Percentiles rank a stretch among this genome's conserved stretches.
Evolutionary conservation across 768 basidiomycete genomes (phyloP).

Genomic region (Ramaria sp.): DNA sequence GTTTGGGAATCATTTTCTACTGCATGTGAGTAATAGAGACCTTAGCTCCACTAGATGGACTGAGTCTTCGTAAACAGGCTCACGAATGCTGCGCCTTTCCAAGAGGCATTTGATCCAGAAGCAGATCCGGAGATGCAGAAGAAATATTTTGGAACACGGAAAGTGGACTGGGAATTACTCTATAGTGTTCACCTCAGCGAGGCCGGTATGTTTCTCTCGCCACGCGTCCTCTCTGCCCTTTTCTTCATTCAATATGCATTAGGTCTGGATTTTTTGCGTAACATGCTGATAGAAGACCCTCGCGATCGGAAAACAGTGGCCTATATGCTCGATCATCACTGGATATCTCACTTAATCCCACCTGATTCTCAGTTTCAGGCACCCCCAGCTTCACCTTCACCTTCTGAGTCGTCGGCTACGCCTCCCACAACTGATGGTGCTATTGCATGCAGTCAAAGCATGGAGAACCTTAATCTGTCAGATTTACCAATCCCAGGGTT

Average conservation of each 20-base stretch:
- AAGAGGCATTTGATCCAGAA: slow-evolving; percentile 30
- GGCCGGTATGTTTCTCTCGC: slow-evolving; percentile 30
- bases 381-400: neutral
- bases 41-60: slow-evolving; percentile 5
- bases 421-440: neutral
- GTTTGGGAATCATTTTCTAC: slow-evolving; percentile 88
- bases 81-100: slow-evolving; percentile 68
- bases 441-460: slow-evolving; percentile 1
- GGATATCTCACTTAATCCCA: slow-evolving; percentile 35
- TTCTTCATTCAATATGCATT: neutral
- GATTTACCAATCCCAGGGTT: slow-evolving; percentile 7
- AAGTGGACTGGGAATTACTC: slow-evolving; percentile 52
- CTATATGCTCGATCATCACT: slow-evolving; percentile 61
- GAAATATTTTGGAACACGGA: slow-evolving; percentile 26
- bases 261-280: slow-evolving; percentile 58
- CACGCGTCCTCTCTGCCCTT: neutral
- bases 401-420: neutral
- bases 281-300: slow-evolving; percentile 59
- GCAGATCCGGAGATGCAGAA: slow-evolving; percentile 52
- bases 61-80: slow-evolving; percentile 35
- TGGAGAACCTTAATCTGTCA: slow-evolving; percentile 2
- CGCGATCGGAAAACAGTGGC: slow-evolving; percentile 56
- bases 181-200: slow-evolving; percentile 26
- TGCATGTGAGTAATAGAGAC: slow-evolving; percentile 52
- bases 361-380: neutral